phyloP scores from a whole-genome alignment of 2,329 filamentous ascomycete species.

The Drechslerella coelobrocha region DNA sequence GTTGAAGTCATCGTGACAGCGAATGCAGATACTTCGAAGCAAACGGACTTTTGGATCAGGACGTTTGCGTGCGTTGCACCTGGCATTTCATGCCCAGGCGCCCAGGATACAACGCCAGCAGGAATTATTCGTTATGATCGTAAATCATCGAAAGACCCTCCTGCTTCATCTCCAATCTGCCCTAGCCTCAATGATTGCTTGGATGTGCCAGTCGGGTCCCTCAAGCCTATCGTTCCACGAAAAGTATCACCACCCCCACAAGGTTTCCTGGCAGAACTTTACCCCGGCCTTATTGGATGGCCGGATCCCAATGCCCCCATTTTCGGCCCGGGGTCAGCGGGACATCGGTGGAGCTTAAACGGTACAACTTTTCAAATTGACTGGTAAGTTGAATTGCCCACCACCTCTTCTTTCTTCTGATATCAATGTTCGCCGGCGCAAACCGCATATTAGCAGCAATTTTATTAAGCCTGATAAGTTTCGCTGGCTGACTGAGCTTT shows the following conservation, averaged over 20 bases:
- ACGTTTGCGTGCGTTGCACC: slow-evolving; percentile 56
- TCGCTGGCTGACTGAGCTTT: too few species aligned
- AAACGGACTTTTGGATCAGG: slow-evolving; percentile 61
- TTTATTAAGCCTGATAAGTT: too few species aligned
- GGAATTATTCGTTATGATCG: slow-evolving; percentile 38
- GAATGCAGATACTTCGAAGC: slow-evolving; percentile 54
- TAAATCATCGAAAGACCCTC: slow-evolving; percentile 16
- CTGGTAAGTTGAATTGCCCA: slow-evolving; percentile 26
- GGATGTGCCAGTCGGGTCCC: slow-evolving; percentile 15
- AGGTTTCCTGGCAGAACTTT: slow-evolving; percentile 21
- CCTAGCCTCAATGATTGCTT: slow-evolving; percentile 11
- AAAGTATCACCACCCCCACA: slow-evolving; percentile 20
- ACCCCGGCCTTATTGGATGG: slow-evolving; percentile 12
- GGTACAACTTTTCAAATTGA: slow-evolving; percentile 27
- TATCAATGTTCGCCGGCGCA: too few species aligned
- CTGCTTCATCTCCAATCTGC: slow-evolving; percentile 19
- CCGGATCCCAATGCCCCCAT: too few species aligned
- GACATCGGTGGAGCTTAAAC: slow-evolving; percentile 35
- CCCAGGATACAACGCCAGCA: slow-evolving; percentile 23
- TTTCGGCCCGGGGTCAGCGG: neutral
- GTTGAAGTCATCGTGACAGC: slow-evolving; percentile 62
- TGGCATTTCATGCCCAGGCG: slow-evolving; percentile 24
- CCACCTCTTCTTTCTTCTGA: neutral
- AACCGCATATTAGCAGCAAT: too few species aligned
- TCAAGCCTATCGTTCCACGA: slow-evolving; percentile 27